phyloP scores from a whole-genome alignment of 805 yeast genomes.

The Myxozyma vanderwaltii region DNA sequence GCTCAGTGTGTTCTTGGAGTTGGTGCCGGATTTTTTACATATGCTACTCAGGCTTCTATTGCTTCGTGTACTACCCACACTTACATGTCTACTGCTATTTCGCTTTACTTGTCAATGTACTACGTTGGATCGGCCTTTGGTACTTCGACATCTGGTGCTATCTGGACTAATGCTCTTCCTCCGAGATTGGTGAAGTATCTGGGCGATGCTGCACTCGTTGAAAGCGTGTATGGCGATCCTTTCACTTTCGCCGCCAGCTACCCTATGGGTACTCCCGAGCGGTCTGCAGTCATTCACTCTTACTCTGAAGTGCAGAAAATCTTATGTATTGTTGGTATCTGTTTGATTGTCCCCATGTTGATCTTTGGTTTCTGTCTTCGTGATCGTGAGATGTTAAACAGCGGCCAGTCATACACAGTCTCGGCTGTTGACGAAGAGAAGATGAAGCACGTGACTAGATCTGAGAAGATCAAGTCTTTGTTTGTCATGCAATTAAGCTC shows the following conservation, averaged over 20 bases:
- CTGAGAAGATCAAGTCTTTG: slow-evolving; percentile 2
- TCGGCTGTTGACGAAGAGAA: slow-evolving; percentile 14
- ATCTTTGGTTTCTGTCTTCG: slow-evolving; percentile 53
- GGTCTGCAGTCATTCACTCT: slow-evolving; percentile 58
- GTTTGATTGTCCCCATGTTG: slow-evolving; percentile 58
- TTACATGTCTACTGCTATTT: slow-evolving; percentile 62
- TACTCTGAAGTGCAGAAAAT: slow-evolving; percentile 62
- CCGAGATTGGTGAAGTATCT: slow-evolving; percentile 46
- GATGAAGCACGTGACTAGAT: slow-evolving; percentile 1
- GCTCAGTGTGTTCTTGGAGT: slow-evolving; percentile 65
- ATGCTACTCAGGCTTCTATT: slow-evolving; percentile 62
- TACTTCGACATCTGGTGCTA: slow-evolving; percentile 64
- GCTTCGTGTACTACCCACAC: slow-evolving; percentile 63
- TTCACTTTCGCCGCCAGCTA: slow-evolving; percentile 51
- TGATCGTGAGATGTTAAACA: slow-evolving; percentile 50
- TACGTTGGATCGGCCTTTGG: slow-evolving; percentile 69
- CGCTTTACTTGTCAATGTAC: slow-evolving; percentile 59
- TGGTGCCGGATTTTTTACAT: slow-evolving; percentile 74
- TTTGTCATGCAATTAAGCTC: neutral
- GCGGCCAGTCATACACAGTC: slow-evolving; percentile 13
- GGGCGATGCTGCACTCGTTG: slow-evolving; percentile 45
- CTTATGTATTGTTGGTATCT: slow-evolving; percentile 57
- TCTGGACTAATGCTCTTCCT: slow-evolving; percentile 67
- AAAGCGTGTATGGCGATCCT: slow-evolving; percentile 56
- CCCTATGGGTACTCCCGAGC: slow-evolving; percentile 65